phyloP scores from a whole-genome alignment of 2,329 filamentous ascomycete species.

The Elsinoe necatrix region DNA sequence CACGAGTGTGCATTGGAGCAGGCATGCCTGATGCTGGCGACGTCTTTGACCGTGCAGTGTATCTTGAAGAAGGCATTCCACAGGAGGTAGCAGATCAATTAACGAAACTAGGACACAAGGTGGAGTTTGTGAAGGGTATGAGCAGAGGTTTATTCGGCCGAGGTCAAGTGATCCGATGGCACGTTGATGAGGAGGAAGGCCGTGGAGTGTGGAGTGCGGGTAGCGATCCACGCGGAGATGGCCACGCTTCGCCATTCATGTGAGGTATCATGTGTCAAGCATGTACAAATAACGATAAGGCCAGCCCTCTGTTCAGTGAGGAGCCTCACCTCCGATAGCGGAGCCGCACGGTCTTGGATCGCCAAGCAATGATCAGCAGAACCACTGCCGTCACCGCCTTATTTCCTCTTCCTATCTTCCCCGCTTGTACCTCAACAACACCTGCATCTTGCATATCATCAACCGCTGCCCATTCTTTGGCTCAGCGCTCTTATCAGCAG shows the following conservation, averaged over 20 bases:
- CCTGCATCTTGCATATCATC: background rate
- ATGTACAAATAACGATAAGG: conserved; percentile 1
- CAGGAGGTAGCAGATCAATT: conserved; percentile 60
- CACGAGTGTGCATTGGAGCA: conserved; percentile 78
- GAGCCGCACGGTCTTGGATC: background rate
- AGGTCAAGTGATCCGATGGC: conserved; percentile 75
- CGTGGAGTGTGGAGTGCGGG: conserved; percentile 74
- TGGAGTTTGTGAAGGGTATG: conserved; percentile 59
- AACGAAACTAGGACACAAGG: conserved; percentile 61
- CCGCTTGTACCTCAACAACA: background rate
- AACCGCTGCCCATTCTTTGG: background rate
- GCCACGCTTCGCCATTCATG: conserved; percentile 50
- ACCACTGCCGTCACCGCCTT: conserved; percentile 10
- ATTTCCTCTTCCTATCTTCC: conserved; percentile 3
- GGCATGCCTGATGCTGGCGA: conserved; percentile 56
- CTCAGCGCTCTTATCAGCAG: background rate
- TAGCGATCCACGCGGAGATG: conserved; percentile 82
- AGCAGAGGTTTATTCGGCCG: conserved; percentile 66
- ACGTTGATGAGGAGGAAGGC: conserved; percentile 58
- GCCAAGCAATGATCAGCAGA: background rate
- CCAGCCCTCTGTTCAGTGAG: background rate
- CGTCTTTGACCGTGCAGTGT: conserved; percentile 56
- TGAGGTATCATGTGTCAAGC: background rate
- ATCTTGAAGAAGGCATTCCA: conserved; percentile 73
- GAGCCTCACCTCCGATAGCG: background rate